Conservation (phyloP, 2,329 filamentous ascomycete genomes). For the Stagonosporopsis vannaccii region DNA sequence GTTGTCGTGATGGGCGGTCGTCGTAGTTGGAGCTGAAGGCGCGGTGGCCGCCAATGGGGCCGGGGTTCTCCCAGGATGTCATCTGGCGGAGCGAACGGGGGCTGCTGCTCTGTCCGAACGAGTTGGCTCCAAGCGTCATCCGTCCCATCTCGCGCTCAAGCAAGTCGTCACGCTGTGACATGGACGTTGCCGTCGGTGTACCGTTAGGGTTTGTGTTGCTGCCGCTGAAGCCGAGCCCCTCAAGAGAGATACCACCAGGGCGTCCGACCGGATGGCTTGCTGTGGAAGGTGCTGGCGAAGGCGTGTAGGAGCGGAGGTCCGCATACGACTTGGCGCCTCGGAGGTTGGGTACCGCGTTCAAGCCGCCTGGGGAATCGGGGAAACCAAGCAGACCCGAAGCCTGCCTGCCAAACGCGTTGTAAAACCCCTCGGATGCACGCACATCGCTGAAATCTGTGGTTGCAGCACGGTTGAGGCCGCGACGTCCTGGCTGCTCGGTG, state of each 20-base stretch:
- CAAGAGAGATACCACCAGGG: constrained; percentile 62
- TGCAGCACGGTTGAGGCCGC: constrained; percentile 89
- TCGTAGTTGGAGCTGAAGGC: constrained; percentile 69
- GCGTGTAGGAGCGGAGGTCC: constrained; percentile 92
- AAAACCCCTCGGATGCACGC: constrained; percentile 75
- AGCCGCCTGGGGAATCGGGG: constrained; percentile 75
- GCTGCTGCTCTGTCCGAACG: constrained; percentile 58
- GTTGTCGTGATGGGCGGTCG: constrained; percentile 66
- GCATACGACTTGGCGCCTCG: constrained; percentile 96
- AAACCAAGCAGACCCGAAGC: constrained; percentile 79
- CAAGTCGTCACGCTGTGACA: constrained; percentile 64
- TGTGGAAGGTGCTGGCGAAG: constrained; percentile 88
- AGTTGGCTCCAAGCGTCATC: constrained; percentile 61
- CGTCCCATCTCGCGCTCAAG: constrained; percentile 69
- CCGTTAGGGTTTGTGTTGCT: constrained; percentile 71
- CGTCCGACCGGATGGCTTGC: constrained; percentile 81
- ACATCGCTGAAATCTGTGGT: constrained; percentile 94
- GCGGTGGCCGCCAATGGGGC: constrained; percentile 70
- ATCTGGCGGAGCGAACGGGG: constrained; percentile 66
- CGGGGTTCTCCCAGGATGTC: constrained; percentile 67
- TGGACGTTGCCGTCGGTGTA: constrained; percentile 64
- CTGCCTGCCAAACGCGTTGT: constrained; percentile 79
- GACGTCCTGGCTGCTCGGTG: constrained; percentile 74
- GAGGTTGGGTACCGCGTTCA: constrained; percentile 78
- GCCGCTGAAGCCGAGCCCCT: constrained; percentile 56